Evolutionary conservation across 1,139 yeast species (phyloP), one percentile per base, ranked within the genome.

Genomic region (Geotrichum bryndzae): DNA sequence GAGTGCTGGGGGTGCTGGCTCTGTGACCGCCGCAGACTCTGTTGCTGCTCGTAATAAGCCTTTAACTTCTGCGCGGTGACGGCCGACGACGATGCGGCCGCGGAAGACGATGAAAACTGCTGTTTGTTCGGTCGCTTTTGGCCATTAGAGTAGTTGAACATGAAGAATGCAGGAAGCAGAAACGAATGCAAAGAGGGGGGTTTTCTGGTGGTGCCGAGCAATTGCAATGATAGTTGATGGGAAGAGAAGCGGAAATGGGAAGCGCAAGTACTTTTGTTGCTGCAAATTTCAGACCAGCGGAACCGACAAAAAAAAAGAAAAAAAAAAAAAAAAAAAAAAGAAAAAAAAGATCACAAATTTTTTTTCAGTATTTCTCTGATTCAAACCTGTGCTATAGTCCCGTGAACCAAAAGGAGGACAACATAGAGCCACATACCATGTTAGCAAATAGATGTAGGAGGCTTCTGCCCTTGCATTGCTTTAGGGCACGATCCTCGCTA

Each of bases 71-170:
- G 33, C 6, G 53, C 53, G 38, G 31, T 25, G 1, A 25, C 51
- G 15, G 51, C 18, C 31, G 51, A 25, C n/a, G 51, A 31, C 23
- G 53, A 25, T 27, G 53, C 33, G 22, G 53, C 31, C 23, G 29
- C 18, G 35, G 53, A 15, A 13, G 53, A 27, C 3, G 53, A 51
- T 31, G 57, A 31, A 41, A 41, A 41, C 48, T 41, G 48, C 22
- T 41, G 48, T 15, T 41, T 41, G 22, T 15, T 41, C 18, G 22
- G 31, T 54, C 52, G 41, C 50, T 45, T 51, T 38, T 45, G 57
- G 52, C 52, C 57, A 54, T 54, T 54, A 27, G 57, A 45, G 46
- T 27, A 54, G 57, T 54, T 54, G 41, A 54, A 54, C 57, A 54
- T 54, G 41, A n/a, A 31, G 45, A 38, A 53, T 53, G 55, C 55